These are phyloP conservation scores for Phytophthora sp. DNA, from an alignment of 352 stramenopile species.

Conservation along the genomic window DNA sequence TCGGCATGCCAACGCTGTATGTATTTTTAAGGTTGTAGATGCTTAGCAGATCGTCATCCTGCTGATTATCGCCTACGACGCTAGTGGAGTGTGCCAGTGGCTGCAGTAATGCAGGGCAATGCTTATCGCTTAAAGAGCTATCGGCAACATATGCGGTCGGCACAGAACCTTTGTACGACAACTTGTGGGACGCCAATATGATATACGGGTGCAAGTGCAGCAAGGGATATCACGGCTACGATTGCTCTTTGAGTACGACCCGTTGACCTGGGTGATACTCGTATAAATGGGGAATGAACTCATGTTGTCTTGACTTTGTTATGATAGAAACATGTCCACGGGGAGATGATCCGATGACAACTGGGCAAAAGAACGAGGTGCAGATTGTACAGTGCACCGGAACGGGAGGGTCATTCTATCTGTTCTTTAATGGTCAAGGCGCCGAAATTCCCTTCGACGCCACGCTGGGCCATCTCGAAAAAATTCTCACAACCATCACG, in stretches of 20 bases:
- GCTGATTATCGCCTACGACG: neutral
- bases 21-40: conserved; percentile 8
- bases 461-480: conserved; percentile 51
- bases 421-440: conserved; percentile 70
- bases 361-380: conserved; percentile 83
- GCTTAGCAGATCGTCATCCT: neutral
- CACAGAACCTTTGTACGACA: conserved; percentile 58
- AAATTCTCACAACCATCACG: conserved; percentile 50
- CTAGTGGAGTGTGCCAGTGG: conserved; percentile 57
- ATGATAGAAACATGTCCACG: conserved; percentile 69
- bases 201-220: conserved; percentile 91
- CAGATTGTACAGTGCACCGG: conserved; percentile 85
- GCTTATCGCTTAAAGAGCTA: conserved; percentile 71
- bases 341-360: conserved; percentile 90
- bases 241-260: conserved; percentile 78
- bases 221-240: conserved; percentile 75
- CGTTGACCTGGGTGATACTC: neutral
- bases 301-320: neutral
- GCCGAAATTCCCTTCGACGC: conserved; percentile 62
- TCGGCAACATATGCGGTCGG: conserved; percentile 51
- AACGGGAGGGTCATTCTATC: conserved; percentile 62
- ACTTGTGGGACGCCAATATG: conserved; percentile 72
- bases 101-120: conserved; percentile 60
- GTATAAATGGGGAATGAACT: neutral
- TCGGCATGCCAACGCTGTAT: conserved; percentile 71